Evolutionary conservation across 768 basidiomycete species (phyloP).

Genomic region (Cystoderma amianthinum): DNA sequence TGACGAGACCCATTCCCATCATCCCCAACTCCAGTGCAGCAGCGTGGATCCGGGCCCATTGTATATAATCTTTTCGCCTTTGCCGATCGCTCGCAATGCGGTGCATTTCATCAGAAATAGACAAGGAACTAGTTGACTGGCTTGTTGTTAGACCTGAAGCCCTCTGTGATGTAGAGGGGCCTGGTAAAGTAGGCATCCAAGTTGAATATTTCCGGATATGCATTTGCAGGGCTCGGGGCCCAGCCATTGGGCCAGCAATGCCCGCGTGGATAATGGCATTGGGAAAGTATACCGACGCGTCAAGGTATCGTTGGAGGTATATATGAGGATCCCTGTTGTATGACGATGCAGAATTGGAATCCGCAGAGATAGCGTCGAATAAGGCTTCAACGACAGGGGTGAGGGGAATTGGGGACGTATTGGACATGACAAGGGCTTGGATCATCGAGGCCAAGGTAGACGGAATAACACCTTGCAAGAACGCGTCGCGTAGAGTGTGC

Average conservation of each 20-base stretch:
- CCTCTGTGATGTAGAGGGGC: constrained; percentile 10
- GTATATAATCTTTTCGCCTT: constrained; percentile 55
- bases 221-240: constrained; percentile 51
- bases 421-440: constrained; percentile 37
- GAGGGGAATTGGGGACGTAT: constrained; percentile 44
- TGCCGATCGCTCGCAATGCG: constrained; percentile 54
- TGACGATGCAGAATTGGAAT: constrained; percentile 18
- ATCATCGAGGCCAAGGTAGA: constrained; percentile 48
- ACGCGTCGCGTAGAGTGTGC: constrained; percentile 35
- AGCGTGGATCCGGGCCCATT: constrained; percentile 63
- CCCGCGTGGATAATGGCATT: constrained; percentile 44
- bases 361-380: constrained; percentile 44
- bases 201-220: constrained; percentile 49
- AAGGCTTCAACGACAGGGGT: constrained; percentile 43
- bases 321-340: constrained; percentile 29
- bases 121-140: constrained; percentile 10
- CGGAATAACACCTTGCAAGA: constrained; percentile 39
- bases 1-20: constrained; percentile 32
- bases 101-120: constrained; percentile 55
- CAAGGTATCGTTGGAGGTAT: constrained; percentile 44
- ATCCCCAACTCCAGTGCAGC: constrained; percentile 56
- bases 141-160: too few species aligned
- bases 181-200: constrained; percentile 33
- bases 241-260: constrained; percentile 46
- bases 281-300: constrained; percentile 47